Evolutionary conservation across 208 protist genomes (phyloP), one percentile per base, ranked within the genome.

Genomic region (Phytomonas francai): DNA sequence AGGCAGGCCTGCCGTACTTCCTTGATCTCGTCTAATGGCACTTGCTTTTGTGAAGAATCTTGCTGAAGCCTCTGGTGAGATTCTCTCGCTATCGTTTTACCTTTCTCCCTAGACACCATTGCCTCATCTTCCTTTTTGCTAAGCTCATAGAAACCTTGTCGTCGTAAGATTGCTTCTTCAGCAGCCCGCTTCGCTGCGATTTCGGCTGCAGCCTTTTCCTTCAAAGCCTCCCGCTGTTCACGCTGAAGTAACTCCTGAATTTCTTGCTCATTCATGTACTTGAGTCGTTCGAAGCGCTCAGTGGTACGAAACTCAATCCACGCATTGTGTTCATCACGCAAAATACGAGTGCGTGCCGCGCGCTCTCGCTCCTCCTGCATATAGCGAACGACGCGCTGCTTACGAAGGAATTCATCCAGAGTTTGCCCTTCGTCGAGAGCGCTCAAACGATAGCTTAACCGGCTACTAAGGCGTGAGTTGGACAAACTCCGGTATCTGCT

Each of bases 281-380:
- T 81, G 22, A 94, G 74, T n/a, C 85, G 85, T 39, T 89, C 83
- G 14, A 74, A 67, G 0, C 88, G 85, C 78, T 91, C 88, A 25
- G 71, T 67, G 19, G 79, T 68, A 32, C 84, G 83, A 66, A 94
- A 82, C 63, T 77, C 76, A 16, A 91, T 66, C 84, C 85, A 94
- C 42, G 68, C 76, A 54, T 89, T 78, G 68, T 94, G 88, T 67
- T 94, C 83, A 54, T 89, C 77, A 8, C 85, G 79, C 69, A 86
- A 77, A 63, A 94, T 63, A 65, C 78, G 79, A 16, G 85, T 77
- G 33, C 88, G 85, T 36, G 70, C 78, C 2, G 78, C 83, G 25
- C 85, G 85, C 73, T 94, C 88, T 0, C 83, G 80, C 68, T 94
- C 88, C 64, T 88, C 84, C 69, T 91, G 78, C 85, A 94, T 94